Base-by-base conservation (phyloP, 108 stramenopile species). In the Cyclotella baltica region DNA sequence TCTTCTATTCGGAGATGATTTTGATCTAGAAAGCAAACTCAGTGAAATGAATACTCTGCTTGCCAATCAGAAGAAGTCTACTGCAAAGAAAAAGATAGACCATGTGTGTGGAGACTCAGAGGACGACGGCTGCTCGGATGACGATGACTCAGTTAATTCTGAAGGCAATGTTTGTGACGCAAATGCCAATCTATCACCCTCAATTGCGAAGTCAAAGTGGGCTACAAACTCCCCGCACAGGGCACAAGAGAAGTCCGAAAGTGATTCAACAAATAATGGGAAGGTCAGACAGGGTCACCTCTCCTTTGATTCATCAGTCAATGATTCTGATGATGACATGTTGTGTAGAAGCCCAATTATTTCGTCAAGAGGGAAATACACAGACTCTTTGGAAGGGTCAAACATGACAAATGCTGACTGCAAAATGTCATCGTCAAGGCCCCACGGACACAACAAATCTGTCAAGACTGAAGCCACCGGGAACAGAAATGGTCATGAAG, bases 31-130 rank as follows among this genome's bases (percentile, higher is more conserved):
- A 25, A 8, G 23, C 9, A 38, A 66, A 37, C 65, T 66, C 3
- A 10, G 20, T 47, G 65, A 10, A 23, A 66, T 25, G 20, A 36
- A 4, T 27, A 43, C 35, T 38, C 27, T 36, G 23, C 20, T 16
- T 9, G 65, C 43, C 36, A 47, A 40, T 3, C 10, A 66, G 65
- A 66, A 66, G 53, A 55, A 55, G 23, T 55, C 53, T 8, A 55
- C 19, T 6, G 22, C n/a, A 55, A 18, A 5, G 9, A n/a, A 6
- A 55, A 20, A 23, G 9, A 55, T 5, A 5, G 53, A 20, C n/a
- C 5, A 55, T 25, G 5, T 18, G 8, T 6, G 19, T 6, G 8
- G 53, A 23, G n/a, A 20, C 6, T 55, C 10, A 43, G 10, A 6
- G 13, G 40, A 43, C 13, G 40, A 43, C 40, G 40, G 13, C 40